These are phyloP conservation scores for Phytophthora agathidicida DNA, from an alignment of 352 stramenopile species.

Conservation along the genomic window DNA sequence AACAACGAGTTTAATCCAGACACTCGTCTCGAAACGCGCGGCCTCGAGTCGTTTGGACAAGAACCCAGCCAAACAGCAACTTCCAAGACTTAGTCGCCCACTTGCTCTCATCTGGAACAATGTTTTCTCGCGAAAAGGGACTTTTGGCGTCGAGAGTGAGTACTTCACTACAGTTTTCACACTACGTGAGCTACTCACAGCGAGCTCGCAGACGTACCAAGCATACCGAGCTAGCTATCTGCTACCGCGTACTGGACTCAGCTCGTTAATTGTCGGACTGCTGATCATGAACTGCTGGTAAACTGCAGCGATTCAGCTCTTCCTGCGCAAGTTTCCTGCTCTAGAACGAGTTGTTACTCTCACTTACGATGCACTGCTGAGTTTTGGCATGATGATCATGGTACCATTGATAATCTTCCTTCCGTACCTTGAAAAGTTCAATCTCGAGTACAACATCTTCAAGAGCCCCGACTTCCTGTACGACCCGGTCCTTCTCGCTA, in stretches of 20 bases:
- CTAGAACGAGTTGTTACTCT: conserved; percentile 13
- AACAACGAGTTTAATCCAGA: not conserved
- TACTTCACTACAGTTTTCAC: conserved; percentile 31
- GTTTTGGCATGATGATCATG: conserved; percentile 19
- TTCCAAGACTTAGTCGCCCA: not conserved
- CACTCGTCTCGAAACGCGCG: not conserved
- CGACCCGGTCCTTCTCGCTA: not conserved
- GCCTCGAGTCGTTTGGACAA: not conserved
- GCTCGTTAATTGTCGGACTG: conserved; percentile 16
- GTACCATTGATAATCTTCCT: conserved; percentile 22
- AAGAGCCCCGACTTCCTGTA: conserved; percentile 7
- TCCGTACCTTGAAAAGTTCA: conserved; percentile 21
- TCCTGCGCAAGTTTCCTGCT: conserved; percentile 14
- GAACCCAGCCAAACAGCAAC: not conserved
- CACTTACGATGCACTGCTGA: conserved; percentile 18
- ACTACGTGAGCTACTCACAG: conserved; percentile 21
- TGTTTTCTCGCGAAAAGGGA: conserved; percentile 10
- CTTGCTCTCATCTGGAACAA: conserved; percentile 3
- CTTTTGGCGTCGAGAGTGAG: conserved; percentile 35
- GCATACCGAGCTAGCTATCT: conserved; percentile 28
- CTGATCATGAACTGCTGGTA: conserved; percentile 31
- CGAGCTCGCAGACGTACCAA: conserved; percentile 36
- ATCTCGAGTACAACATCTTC: conserved; percentile 13
- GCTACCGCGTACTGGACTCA: conserved; percentile 11
- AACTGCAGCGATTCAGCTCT: conserved; percentile 24